These are phyloP conservation scores for Fusarium praegraminearum DNA, from an alignment of 2,329 filamentous ascomycete genomes.

Conservation along the genomic window DNA sequence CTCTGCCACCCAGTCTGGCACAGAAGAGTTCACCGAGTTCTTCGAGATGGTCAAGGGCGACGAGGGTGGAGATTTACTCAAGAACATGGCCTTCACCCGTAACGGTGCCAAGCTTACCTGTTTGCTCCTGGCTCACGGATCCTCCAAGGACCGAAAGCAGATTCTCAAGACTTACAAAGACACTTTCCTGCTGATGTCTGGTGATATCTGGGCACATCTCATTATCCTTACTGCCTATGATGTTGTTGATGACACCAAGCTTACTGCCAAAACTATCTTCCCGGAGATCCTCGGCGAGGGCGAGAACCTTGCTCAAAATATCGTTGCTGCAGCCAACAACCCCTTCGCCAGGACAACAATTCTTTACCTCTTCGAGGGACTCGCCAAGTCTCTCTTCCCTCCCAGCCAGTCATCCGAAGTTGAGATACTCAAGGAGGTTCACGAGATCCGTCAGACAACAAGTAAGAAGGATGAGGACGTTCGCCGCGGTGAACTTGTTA, in stretches of 20 bases:
- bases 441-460: constrained; percentile 81
- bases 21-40: constrained; percentile 87
- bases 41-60: constrained; percentile 92
- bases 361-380: constrained; percentile 82
- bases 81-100: constrained; percentile 96
- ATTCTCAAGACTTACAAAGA: constrained; percentile 92
- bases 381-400: constrained; percentile 72
- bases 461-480: constrained; percentile 90
- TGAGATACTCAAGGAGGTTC: constrained; percentile 80
- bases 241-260: constrained; percentile 92
- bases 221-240: constrained; percentile 89
- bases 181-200: constrained; percentile 85
- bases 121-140: constrained; percentile 84
- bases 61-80: constrained; percentile 87
- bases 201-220: constrained; percentile 81
- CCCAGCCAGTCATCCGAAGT: constrained; percentile 73
- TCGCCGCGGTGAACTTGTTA: constrained; percentile 80
- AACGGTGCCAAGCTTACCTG: constrained; percentile 86
- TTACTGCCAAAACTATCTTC: constrained; percentile 87
- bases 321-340: constrained; percentile 74
- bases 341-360: constrained; percentile 74
- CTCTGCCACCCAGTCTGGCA: constrained; percentile 79
- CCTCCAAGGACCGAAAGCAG: constrained; percentile 91
- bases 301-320: constrained; percentile 71
- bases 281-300: constrained; percentile 84